phyloP scores from a whole-genome alignment of 2,329 filamentous ascomycete species.

The Zasmidium angulare region DNA sequence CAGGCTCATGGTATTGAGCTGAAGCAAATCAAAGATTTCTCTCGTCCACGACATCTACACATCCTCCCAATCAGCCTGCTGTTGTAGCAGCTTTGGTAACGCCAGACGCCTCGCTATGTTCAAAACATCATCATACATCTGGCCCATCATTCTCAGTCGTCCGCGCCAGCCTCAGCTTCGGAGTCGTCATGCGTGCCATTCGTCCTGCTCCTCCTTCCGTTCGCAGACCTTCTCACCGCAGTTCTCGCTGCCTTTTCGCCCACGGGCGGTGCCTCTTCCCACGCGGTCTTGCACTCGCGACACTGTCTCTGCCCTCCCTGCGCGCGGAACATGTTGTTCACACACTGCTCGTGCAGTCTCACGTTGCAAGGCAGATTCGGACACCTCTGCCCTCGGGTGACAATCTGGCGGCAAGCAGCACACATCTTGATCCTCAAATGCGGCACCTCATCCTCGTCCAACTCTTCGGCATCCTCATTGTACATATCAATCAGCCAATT shows the following conservation, averaged over 20 bases:
- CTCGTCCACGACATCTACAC: conserved; percentile 4
- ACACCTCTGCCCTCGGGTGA: conserved; percentile 82
- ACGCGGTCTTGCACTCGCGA: conserved; percentile 55
- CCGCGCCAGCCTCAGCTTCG: conserved; percentile 8
- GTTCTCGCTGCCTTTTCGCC: conserved; percentile 50
- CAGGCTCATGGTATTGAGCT: conserved; percentile 14
- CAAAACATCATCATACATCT: neutral
- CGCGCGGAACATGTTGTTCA: conserved; percentile 70
- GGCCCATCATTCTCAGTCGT: neutral
- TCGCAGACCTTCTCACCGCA: conserved; percentile 16
- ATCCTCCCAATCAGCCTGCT: conserved; percentile 3
- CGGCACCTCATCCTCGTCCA: conserved; percentile 46
- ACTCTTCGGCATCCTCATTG: conserved; percentile 68
- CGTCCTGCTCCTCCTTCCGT: conserved; percentile 21
- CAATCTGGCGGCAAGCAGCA: conserved; percentile 82
- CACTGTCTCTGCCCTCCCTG: conserved; percentile 60
- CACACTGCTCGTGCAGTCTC: conserved; percentile 75
- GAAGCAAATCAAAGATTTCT: conserved; percentile 15
- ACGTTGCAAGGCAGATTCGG: conserved; percentile 64
- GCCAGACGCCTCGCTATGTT: conserved; percentile 20
- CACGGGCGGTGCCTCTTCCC: conserved; percentile 53
- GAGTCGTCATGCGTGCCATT: conserved; percentile 18
- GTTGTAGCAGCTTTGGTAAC: neutral
- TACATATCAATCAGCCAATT: conserved; percentile 85
- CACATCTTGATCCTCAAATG: conserved; percentile 82